Percentiles rank a stretch among this genome's conserved stretches.
phyloP scores from a whole-genome alignment of 2,329 filamentous ascomycete species.

The Trichoderma guizhouense region DNA sequence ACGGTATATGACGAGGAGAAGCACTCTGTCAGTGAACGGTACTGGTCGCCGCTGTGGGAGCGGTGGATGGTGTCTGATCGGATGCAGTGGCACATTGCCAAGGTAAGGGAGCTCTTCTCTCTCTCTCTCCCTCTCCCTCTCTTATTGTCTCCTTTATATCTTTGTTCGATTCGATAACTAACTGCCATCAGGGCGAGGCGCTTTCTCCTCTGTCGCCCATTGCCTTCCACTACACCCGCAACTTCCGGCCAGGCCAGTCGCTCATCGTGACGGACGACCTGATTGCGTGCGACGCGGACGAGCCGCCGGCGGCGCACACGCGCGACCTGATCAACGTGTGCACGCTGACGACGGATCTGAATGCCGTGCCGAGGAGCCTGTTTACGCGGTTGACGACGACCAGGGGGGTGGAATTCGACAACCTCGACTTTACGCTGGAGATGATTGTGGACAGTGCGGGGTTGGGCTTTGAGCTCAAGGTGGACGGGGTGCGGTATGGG shows the following conservation, averaged over 20 bases:
- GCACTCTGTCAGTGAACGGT: constrained; percentile 69
- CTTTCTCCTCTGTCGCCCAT: constrained; percentile 71
- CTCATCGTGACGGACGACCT: constrained; percentile 76
- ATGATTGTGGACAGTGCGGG: constrained; percentile 79
- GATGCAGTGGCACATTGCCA: constrained; percentile 84
- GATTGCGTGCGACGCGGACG: constrained; percentile 70
- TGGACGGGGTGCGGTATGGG: constrained; percentile 74
- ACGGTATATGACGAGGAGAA: constrained; percentile 75
- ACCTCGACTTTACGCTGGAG: constrained; percentile 76
- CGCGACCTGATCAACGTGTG: constrained; percentile 68
- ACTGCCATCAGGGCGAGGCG: constrained; percentile 58
- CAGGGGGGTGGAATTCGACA: constrained; percentile 75
- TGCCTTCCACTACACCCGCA: constrained; percentile 81
- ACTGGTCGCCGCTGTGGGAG: constrained; percentile 79
- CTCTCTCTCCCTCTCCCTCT: not conserved
- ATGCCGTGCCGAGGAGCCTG: constrained; percentile 67
- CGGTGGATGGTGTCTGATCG: constrained; percentile 79
- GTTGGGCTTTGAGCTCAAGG: constrained; percentile 72
- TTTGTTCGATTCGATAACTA: not conserved
- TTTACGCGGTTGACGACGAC: constrained; percentile 77
- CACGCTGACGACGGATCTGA: constrained; percentile 75
- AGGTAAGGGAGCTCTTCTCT: constrained; percentile 49
- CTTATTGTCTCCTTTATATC: not conserved
- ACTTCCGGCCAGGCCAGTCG: constrained; percentile 75
- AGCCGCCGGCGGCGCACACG: constrained; percentile 58